A percentile compares a stretch with the other conserved stretches of the same genome.
phyloP scores from a whole-genome alignment of 1,284 basidiomycete genomes.

The Melanopsichium pennsylvanicum region DNA sequence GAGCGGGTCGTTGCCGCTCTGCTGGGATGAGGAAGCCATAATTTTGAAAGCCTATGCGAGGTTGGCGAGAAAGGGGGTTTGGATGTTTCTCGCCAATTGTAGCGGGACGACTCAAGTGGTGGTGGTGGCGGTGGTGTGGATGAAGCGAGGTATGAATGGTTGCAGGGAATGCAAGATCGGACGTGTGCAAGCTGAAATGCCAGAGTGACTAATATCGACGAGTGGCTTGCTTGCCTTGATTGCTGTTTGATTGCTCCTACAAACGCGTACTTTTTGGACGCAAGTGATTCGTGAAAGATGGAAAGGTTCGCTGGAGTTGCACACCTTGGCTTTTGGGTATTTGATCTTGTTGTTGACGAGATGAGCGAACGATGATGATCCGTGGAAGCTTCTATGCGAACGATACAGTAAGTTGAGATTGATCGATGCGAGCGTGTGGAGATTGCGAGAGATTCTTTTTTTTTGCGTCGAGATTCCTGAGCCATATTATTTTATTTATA shows the following conservation, averaged over 20 bases:
- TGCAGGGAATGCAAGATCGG: neutral
- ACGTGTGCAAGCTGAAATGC: constrained; percentile 3
- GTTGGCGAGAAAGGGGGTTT: too few species aligned
- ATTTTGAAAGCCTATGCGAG: too few species aligned
- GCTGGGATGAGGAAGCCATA: constrained; percentile 25
- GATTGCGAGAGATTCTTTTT: neutral
- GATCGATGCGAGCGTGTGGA: neutral
- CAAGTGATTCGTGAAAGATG: neutral
- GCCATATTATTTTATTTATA: too few species aligned
- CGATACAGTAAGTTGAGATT: neutral
- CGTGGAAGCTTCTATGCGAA: neutral
- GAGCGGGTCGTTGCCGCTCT: constrained; percentile 17
- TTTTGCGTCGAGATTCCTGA: too few species aligned
- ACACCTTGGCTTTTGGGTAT: too few species aligned
- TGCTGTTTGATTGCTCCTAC: too few species aligned
- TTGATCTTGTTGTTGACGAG: too few species aligned
- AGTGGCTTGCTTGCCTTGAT: constrained; percentile 3
- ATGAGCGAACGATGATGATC: neutral
- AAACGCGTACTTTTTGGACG: too few species aligned
- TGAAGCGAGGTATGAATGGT: too few species aligned
- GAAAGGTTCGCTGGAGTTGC: neutral
- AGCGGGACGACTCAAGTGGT: too few species aligned
- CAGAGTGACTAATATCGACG: constrained; percentile 14
- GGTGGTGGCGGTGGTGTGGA: too few species aligned
- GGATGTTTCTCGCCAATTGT: too few species aligned